Base-by-base conservation (phyloP, 441 rosid species). In the Corymbia citriodora region DNA sequence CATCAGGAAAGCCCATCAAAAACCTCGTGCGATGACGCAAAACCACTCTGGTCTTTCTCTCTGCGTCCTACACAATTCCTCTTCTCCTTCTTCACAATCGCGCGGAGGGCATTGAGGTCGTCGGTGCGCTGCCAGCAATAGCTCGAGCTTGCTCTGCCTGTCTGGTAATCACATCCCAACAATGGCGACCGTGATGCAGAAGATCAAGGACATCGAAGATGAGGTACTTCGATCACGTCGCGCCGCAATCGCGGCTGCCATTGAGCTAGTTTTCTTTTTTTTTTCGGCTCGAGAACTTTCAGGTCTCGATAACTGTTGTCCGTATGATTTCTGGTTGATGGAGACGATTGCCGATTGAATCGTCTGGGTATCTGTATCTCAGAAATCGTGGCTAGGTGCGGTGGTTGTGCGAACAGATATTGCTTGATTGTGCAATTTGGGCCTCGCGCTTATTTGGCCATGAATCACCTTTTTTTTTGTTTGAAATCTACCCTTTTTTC, bases 121-220 rank as follows among this genome's bases (percentile, higher is more conserved):
- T 87, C 23, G 87, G 33, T 85, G 49, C 40, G 87, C 57, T 55
- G 31, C 61, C 61, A 18, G 31, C 29, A 3, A 36, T 33, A 16
- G 54, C 74, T 50, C 79, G 53, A 88, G 87, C 27, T 88, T n/a
- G 10, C 65, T 36, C 49, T 19, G 31, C 36, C 65, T 48, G 65
- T 40, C 90, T 29, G 29, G 23, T 29, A 70, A 12, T 19, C 19
- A 36, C 53, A 25, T 3, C 45, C 52, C 81, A 87, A 54, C 72
- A 31, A 91, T 91, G 92, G 89, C 92, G 92, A 91, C 92, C 12
- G 92, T 91, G 89, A 91, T 91, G 92, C 92, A 89, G 91, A 91
- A 91, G 33, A 89, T 91, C 91, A 91, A 91, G 88, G 92, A 91
- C 55, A 91, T 89, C 89, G 91, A 91, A 61, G 92, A 91, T 91